phyloP scores from a whole-genome alignment of 768 basidiomycete genomes.

The Mycena capillaripes region DNA sequence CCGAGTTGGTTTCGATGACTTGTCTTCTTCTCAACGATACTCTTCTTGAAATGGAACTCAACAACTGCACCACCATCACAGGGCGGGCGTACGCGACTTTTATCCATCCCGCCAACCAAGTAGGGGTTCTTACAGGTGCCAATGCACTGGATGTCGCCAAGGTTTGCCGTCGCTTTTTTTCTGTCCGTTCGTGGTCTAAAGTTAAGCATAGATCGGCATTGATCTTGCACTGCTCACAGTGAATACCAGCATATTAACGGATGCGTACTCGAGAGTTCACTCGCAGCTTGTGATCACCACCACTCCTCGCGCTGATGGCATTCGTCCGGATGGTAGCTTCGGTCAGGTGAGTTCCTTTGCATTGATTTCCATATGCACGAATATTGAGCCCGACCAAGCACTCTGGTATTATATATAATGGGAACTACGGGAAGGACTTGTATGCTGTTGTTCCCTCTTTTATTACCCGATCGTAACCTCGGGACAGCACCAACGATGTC shows the following conservation, averaged over 20 bases:
- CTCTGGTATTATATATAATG: constrained; percentile 75
- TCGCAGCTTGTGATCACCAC: constrained; percentile 65
- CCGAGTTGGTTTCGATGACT: constrained; percentile 66
- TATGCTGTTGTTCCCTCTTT: constrained; percentile 37
- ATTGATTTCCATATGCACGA: neutral
- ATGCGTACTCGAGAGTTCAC: constrained; percentile 67
- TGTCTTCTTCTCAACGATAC: constrained; percentile 68
- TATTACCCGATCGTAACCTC: neutral
- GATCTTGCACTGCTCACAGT: constrained; percentile 59
- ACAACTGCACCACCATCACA: constrained; percentile 65
- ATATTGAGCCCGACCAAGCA: constrained; percentile 53
- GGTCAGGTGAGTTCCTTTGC: constrained; percentile 43
- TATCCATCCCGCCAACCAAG: constrained; percentile 55
- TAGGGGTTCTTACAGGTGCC: constrained; percentile 71
- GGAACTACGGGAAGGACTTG: constrained; percentile 76
- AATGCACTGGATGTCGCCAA: constrained; percentile 77
- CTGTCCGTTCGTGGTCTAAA: neutral
- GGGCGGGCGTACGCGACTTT: constrained; percentile 65
- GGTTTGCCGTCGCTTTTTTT: constrained; percentile 1
- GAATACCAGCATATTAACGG: constrained; percentile 60
- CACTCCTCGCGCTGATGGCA: constrained; percentile 69
- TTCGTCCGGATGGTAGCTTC: constrained; percentile 66
- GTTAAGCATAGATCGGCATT: constrained; percentile 58
- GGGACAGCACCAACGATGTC: constrained; percentile 69
- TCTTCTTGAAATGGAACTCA: constrained; percentile 56